Percentiles rank a stretch among this genome's conserved stretches.
Evolutionary conservation across 345 rosid genomes (phyloP).

Genomic region (Hibiscus mutabilis): DNA sequence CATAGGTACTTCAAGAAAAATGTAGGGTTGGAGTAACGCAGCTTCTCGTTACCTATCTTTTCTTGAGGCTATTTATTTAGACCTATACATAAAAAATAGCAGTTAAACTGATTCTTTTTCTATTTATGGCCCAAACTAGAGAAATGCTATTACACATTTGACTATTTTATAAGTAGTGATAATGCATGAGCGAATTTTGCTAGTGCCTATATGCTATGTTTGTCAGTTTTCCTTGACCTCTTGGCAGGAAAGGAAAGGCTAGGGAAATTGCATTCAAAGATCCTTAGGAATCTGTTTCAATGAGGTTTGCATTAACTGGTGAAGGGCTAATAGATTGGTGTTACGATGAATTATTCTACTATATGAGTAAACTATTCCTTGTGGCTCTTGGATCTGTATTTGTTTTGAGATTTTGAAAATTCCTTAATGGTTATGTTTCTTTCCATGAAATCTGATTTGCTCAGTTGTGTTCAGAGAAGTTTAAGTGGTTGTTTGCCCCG

Average conservation of each 20-base stretch:
- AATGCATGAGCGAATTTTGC: background rate
- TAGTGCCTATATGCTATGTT: background rate
- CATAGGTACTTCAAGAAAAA: background rate
- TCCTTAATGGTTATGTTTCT: background rate
- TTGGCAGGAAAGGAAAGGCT: background rate
- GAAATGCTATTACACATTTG: constrained; percentile 1
- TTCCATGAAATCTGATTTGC: background rate
- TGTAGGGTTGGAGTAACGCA: background rate
- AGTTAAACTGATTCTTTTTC: background rate
- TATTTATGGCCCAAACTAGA: background rate
- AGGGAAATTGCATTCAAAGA: background rate
- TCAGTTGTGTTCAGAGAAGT: background rate
- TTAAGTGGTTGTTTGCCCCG: background rate
- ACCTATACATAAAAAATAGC: background rate
- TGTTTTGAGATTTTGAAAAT: background rate
- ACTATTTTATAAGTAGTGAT: background rate
- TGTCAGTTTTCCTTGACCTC: background rate
- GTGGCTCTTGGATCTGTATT: background rate
- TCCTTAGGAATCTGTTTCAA: background rate
- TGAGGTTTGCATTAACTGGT: background rate
- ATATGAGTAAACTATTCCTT: background rate
- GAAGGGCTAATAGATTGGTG: background rate
- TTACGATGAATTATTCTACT: background rate
- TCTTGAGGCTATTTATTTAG: background rate
- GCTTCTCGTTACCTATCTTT: background rate